phyloP scores from a whole-genome alignment of 345 rosid species.

The Mangifera indica region DNA sequence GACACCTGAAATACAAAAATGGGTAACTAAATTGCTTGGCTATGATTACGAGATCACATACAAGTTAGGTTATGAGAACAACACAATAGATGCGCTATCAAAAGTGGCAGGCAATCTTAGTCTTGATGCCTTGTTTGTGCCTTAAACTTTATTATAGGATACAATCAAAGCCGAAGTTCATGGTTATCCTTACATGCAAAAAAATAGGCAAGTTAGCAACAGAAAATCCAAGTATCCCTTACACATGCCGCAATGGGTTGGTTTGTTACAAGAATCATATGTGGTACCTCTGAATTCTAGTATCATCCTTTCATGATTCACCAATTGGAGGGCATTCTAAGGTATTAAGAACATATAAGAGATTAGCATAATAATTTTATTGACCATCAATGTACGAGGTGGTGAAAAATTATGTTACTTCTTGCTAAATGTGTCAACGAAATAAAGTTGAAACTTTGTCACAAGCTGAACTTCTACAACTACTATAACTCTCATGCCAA shows the following conservation, averaged over 20 bases:
- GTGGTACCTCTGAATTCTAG: background rate
- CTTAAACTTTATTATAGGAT: background rate
- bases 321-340: slow-evolving; percentile 2
- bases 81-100: background rate
- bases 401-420: background rate
- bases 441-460: background rate
- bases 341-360: background rate
- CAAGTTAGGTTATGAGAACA: background rate
- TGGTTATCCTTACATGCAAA: background rate
- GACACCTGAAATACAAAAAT: background rate
- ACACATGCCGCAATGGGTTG: background rate
- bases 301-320: background rate
- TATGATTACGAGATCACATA: too few species aligned
- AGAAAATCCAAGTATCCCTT: background rate
- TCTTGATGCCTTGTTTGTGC: slow-evolving; percentile 3
- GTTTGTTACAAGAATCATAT: background rate
- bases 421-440: background rate
- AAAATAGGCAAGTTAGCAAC: background rate
- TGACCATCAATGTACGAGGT: background rate
- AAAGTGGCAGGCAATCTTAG: background rate
- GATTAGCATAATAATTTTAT: background rate
- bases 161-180: background rate
- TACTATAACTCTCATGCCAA: background rate
- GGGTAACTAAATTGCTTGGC: background rate
- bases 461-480: background rate